Evolutionary conservation across 371 early-diverging fungal genomes (phyloP).

Genomic region (Actinomucor elegans): DNA sequence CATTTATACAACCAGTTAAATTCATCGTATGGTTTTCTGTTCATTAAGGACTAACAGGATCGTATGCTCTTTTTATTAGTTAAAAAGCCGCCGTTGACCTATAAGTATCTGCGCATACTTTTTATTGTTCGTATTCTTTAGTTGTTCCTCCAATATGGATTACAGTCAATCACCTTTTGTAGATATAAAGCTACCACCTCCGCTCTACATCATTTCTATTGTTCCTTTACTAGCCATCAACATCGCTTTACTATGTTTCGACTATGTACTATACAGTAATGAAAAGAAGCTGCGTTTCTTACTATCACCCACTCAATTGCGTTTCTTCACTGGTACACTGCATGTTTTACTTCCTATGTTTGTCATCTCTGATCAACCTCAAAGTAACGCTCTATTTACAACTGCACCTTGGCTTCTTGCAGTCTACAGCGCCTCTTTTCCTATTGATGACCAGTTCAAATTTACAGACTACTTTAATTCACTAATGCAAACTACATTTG

Average conservation of each 20-base stretch:
- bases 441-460: not conserved
- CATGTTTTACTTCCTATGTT: not conserved
- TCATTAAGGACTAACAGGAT: too few relatives aligned
- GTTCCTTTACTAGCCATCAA: not conserved
- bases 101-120: too few relatives aligned
- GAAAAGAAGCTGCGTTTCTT: not conserved
- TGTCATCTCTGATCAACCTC: not conserved
- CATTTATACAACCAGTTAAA: too few relatives aligned
- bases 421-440: not conserved
- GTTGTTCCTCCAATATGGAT: too few relatives aligned
- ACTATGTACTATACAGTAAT: not conserved
- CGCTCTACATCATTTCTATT: not conserved
- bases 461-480: not conserved
- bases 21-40: too few relatives aligned
- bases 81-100: too few relatives aligned
- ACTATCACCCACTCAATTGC: not conserved
- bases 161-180: not conserved
- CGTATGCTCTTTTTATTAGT: too few relatives aligned
- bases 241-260: not conserved
- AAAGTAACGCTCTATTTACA: not conserved
- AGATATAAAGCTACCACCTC: not conserved
- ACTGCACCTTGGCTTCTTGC: not conserved
- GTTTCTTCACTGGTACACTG: not conserved
- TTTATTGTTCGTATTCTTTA: too few relatives aligned
- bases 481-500: not conserved